These are phyloP conservation scores for Pichia membranifaciens DNA, from an alignment of 805 yeast species.

Conservation along the genomic window DNA sequence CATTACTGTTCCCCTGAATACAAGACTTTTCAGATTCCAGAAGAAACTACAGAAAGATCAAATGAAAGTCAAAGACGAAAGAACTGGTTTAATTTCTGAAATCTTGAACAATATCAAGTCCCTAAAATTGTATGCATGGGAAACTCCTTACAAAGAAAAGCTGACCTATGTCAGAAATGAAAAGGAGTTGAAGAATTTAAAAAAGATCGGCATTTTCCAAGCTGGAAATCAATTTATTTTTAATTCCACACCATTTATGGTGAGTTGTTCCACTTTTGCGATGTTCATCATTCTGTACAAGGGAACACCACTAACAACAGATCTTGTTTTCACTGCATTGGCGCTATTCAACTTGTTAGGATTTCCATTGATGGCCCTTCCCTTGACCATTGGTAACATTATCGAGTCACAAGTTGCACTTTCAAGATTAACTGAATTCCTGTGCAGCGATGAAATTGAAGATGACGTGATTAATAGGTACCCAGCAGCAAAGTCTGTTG, in stretches of 20 bases:
- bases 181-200: slow-evolving; percentile 72
- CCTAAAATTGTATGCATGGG: slow-evolving; percentile 94
- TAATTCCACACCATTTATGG: slow-evolving; percentile 82
- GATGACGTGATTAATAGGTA: slow-evolving; percentile 50
- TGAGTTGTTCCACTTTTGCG: slow-evolving; percentile 85
- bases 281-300: slow-evolving; percentile 52
- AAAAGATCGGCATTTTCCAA: slow-evolving; percentile 62
- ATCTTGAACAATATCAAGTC: slow-evolving; percentile 89
- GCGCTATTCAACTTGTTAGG: slow-evolving; percentile 80
- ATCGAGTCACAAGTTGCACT: slow-evolving; percentile 88
- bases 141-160: slow-evolving; percentile 69
- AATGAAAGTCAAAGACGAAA: slow-evolving; percentile 86
- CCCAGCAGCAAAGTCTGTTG: slow-evolving; percentile 43
- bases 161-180: slow-evolving; percentile 81
- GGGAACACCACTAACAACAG: slow-evolving; percentile 70
- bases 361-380: slow-evolving; percentile 90
- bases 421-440: slow-evolving; percentile 65
- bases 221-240: slow-evolving; percentile 74
- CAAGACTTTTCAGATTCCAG: slow-evolving; percentile 58
- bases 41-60: slow-evolving; percentile 73
- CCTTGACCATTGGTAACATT: slow-evolving; percentile 78
- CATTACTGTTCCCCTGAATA: slow-evolving; percentile 75
- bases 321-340: slow-evolving; percentile 86
- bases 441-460: slow-evolving; percentile 76
- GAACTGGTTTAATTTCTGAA: slow-evolving; percentile 85